phyloP scores from a whole-genome alignment of 176 grass and related monocot genomes.

The Tillandsia leiboldiana region DNA sequence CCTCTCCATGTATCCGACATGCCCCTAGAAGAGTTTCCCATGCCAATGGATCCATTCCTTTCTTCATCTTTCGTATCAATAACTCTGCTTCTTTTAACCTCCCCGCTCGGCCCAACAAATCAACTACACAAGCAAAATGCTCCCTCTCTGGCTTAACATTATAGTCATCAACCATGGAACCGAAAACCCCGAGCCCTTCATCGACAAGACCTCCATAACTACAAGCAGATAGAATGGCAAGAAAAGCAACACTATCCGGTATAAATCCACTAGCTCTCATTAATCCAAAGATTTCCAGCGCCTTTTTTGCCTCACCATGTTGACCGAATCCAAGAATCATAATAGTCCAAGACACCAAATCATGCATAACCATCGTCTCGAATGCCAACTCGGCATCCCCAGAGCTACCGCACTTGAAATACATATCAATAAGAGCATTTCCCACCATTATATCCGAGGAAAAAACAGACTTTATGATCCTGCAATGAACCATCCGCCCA shows the following conservation, averaged over 20 bases:
- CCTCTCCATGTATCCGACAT: conserved; percentile 16
- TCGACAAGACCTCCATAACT: conserved; percentile 31
- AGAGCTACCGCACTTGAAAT: conserved; percentile 41
- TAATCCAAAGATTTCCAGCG: conserved; percentile 19
- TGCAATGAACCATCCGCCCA: conserved; percentile 29
- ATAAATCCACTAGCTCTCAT: conserved; percentile 11
- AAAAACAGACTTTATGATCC: conserved; percentile 21
- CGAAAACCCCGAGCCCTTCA: conserved; percentile 28
- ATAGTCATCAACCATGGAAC: conserved; percentile 26
- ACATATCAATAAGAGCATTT: conserved; percentile 32
- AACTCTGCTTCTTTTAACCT: conserved; percentile 31
- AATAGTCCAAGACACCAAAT: conserved; percentile 29
- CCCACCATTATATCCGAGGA: conserved; percentile 6
- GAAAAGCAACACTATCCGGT: conserved; percentile 16
- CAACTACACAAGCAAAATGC: conserved; percentile 39
- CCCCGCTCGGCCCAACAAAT: conserved; percentile 28
- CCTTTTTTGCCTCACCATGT: conserved; percentile 16
- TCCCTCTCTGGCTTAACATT: conserved; percentile 27
- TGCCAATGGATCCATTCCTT: conserved; percentile 35
- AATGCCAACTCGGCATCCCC: conserved; percentile 15
- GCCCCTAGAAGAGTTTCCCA: conserved; percentile 37
- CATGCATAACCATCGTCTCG: not conserved
- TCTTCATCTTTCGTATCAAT: conserved; percentile 18
- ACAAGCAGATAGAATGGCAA: conserved; percentile 29
- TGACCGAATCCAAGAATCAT: conserved; percentile 26